Base-by-base conservation (phyloP, 2,329 filamentous ascomycete genomes). In the Aspergillus melleus region DNA sequence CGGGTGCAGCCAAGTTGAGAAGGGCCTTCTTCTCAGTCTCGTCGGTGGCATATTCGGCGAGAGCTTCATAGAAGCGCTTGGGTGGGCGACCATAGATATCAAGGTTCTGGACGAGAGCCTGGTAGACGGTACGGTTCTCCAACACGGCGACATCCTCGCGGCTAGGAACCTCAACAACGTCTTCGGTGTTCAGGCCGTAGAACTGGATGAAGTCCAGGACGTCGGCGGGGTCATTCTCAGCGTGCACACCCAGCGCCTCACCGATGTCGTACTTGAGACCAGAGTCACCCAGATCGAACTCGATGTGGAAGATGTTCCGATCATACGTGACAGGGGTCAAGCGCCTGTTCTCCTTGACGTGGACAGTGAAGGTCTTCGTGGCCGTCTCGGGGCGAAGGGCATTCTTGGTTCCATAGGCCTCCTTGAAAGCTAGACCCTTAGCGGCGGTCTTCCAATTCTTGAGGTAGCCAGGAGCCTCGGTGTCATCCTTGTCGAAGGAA, bases 301-400 rank as follows among this genome's bases (percentile, higher is more conserved):
- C 95, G 64, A 99, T 98, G 81, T 99, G 95, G 89, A 99, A 99
- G 78, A 99, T 98, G 84, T 99, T 97, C 69, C 95, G 92, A 77
- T 98, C 93, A 74, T 99, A 99, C 32, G 88, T 90, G 24, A 79
- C 71, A 3, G 95, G 95, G 0, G 95, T 99, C 57, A 99, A 85
- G 64, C 95, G 88, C 63, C 95, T 91, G 80, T 96, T 97, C 82
- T 98, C 95, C 82, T 96, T 92, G 77, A 99, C 93, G 57, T 88
- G 89, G 56, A 97, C 90, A 47, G 92, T 91, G 70, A 86, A 88
- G 2, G 94, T 98, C 85, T 94, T 92, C 72, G 91, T 87, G 10
- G 89, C 80, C 57, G 96, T 82, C 71, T 99, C 95, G 11, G 95
- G 95, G 56, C 95, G 90, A 46, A 99, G 86, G 55, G 81, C 80